These are phyloP conservation scores for Cladobotryum protrusum DNA, from an alignment of 2,329 filamentous ascomycete genomes.

Conservation along the genomic window DNA sequence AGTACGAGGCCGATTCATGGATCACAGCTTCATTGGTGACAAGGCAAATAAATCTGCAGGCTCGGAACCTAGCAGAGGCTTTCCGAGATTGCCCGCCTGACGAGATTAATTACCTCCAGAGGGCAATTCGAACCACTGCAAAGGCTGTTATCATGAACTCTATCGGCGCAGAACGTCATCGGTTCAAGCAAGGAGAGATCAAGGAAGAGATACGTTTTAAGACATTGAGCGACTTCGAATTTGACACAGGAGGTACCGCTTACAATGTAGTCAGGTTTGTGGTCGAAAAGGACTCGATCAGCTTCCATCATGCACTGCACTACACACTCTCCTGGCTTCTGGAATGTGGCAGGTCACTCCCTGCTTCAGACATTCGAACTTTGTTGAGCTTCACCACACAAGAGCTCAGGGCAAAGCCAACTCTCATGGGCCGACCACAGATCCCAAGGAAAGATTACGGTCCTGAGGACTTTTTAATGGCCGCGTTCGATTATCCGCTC, in stretches of 20 bases:
- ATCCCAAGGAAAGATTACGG: conserved; percentile 51
- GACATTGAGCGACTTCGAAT: conserved; percentile 69
- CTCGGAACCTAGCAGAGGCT: conserved; percentile 79
- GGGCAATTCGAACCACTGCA: conserved; percentile 67
- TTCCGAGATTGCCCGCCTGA: conserved; percentile 66
- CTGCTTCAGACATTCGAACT: conserved; percentile 57
- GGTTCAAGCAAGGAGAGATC: conserved; percentile 82
- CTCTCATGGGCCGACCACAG: conserved; percentile 53
- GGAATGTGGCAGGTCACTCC: conserved; percentile 76
- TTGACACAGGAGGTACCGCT: conserved; percentile 52
- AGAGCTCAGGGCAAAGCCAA: conserved; percentile 61
- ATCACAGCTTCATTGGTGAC: conserved; percentile 94
- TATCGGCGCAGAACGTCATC: conserved; percentile 76
- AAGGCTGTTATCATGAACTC: conserved; percentile 85
- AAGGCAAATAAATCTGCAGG: conserved; percentile 88
- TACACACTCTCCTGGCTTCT: conserved; percentile 95
- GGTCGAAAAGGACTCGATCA: conserved; percentile 85
- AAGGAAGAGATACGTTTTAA: conserved; percentile 84
- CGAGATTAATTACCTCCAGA: conserved; percentile 58
- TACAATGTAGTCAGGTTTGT: conserved; percentile 78
- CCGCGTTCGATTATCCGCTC: conserved; percentile 86
- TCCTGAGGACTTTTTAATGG: conserved; percentile 74
- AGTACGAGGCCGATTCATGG: conserved; percentile 98
- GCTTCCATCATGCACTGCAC: conserved; percentile 94
- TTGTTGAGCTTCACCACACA: conserved; percentile 67